phyloP scores from a whole-genome alignment of 495 filamentous ascomycete genomes.

The Xylaria intraflava region DNA sequence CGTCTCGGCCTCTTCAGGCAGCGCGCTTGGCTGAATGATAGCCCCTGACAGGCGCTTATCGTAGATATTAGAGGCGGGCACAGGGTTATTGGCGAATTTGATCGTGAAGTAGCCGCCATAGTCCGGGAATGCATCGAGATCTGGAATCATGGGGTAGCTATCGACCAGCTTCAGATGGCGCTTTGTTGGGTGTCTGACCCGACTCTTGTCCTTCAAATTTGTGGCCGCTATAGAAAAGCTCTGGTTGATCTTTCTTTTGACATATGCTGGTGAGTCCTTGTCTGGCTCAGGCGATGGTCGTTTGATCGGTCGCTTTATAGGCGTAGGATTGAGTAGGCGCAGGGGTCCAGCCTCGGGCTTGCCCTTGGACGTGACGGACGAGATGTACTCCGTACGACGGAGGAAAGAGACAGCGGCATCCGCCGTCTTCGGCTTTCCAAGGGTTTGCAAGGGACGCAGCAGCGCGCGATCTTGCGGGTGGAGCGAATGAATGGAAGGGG shows the following conservation, averaged over 20 bases:
- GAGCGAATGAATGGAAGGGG: constrained; percentile 61
- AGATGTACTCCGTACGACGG: constrained; percentile 92
- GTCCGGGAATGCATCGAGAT: constrained; percentile 83
- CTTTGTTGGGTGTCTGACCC: constrained; percentile 76
- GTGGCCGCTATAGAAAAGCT: constrained; percentile 75
- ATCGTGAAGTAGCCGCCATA: constrained; percentile 77
- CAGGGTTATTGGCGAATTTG: constrained; percentile 82
- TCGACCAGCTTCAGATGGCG: constrained; percentile 71
- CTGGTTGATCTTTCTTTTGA: constrained; percentile 74
- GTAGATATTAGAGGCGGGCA: constrained; percentile 51
- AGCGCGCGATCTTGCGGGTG: constrained; percentile 80
- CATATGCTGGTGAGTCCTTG: constrained; percentile 70
- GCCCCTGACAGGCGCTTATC: constrained; percentile 77
- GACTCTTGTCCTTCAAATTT: constrained; percentile 60
- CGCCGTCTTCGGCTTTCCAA: constrained; percentile 65
- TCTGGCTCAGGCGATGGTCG: constrained; percentile 43
- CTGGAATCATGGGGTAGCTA: constrained; percentile 75
- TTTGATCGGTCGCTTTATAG: constrained; percentile 25
- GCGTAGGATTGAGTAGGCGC: constrained; percentile 29
- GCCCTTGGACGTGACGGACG: constrained; percentile 51
- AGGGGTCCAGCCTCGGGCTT: constrained; percentile 24
- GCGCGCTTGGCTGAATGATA: constrained; percentile 61
- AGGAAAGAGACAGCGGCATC: constrained; percentile 82
- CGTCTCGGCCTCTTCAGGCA: constrained; percentile 43
- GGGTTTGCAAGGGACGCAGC: constrained; percentile 67